Evolutionary conservation across 2,329 filamentous ascomycete species (phyloP), one percentile per base, ranked within the genome.

Genomic region (Ophiocordyceps sinensis): DNA sequence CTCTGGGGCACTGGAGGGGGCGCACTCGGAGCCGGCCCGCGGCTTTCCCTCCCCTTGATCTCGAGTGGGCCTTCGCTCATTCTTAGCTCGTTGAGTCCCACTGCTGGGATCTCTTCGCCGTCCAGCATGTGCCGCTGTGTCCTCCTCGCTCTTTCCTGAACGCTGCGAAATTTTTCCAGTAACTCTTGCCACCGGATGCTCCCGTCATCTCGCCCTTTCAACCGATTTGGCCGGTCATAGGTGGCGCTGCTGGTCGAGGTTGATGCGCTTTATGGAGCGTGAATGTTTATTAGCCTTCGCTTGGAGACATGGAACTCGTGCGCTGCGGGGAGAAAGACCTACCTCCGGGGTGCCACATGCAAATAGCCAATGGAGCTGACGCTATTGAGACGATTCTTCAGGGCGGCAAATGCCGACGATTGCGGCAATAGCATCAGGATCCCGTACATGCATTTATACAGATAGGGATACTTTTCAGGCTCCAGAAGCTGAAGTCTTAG

Each of bases 381-480:
- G 61, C 85, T 94, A 62, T 96, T 96, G 39, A 98, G 73, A 35
- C 91, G 79, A 57, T 98, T 98, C 59, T 95, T 96, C 43, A 98
- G 70, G 3, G 91, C 89, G 26, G 88, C 91, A 63, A 98, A 98
- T 9, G 91, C 93, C 26, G 87, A 93, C 14, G 89, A 96, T 63
- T 98, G 91, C 0, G 91, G 91, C n/a, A 98, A 73, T 15, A 98
- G 79, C 91, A 98, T 98, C 41, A 98, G 70, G 37, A 98, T 75
- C 10, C 91, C 91, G 55, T 96, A 98, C 38, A 98, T 77, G 62
- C 91, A 98, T 64, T 95, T 95, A 69, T 98, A 96, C 2, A 98
- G 70, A 57, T 94, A 85, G 3, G 91, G 91, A 50, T 89, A 89
- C 58, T 84, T 87, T 57, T 98, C 93, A 1, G 91, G 91, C 57